Evolutionary conservation across 2,329 filamentous ascomycete species (phyloP).

Genomic region (Colletotrichum magnum): DNA sequence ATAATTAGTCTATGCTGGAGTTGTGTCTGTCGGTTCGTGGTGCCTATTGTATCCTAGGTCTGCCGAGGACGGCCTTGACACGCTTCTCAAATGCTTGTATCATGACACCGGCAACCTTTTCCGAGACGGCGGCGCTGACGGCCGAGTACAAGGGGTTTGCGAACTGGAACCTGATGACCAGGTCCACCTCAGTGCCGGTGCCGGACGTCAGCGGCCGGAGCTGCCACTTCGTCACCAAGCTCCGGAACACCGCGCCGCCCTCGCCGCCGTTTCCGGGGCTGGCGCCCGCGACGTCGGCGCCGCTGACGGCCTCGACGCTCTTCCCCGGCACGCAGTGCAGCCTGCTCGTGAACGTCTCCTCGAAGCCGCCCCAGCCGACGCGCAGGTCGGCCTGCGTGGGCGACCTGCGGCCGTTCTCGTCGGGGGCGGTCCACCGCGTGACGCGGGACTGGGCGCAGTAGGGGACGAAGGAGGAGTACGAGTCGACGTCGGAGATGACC

Average conservation of each 20-base stretch:
- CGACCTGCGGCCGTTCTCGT: slow-evolving; percentile 66
- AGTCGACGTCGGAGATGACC: slow-evolving; percentile 89
- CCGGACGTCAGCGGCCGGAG: slow-evolving; percentile 62
- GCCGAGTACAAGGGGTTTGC: slow-evolving; percentile 89
- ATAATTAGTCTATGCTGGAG: slow-evolving; percentile 5
- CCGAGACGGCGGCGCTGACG: slow-evolving; percentile 84
- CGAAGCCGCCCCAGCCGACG: slow-evolving; percentile 87
- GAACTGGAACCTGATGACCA: slow-evolving; percentile 87
- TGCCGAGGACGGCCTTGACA: slow-evolving; percentile 71
- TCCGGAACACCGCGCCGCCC: slow-evolving; percentile 71
- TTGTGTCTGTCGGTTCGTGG: background rate
- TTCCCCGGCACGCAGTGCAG: slow-evolving; percentile 82
- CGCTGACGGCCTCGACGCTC: slow-evolving; percentile 84
- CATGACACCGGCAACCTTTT: slow-evolving; percentile 89
- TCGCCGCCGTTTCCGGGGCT: slow-evolving; percentile 32
- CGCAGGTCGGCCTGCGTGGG: slow-evolving; percentile 84
- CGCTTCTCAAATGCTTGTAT: slow-evolving; percentile 92
- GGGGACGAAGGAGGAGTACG: slow-evolving; percentile 90
- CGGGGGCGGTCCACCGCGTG: slow-evolving; percentile 77
- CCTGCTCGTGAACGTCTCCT: slow-evolving; percentile 85
- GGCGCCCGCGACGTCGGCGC: slow-evolving; percentile 61
- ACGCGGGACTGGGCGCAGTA: slow-evolving; percentile 87
- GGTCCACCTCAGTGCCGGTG: slow-evolving; percentile 75
- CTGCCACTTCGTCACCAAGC: slow-evolving; percentile 79
- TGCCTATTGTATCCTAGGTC: slow-evolving; percentile 16